Base-by-base conservation (phyloP, 2,329 filamentous ascomycete species). In the Botryotinia narcissicola region DNA sequence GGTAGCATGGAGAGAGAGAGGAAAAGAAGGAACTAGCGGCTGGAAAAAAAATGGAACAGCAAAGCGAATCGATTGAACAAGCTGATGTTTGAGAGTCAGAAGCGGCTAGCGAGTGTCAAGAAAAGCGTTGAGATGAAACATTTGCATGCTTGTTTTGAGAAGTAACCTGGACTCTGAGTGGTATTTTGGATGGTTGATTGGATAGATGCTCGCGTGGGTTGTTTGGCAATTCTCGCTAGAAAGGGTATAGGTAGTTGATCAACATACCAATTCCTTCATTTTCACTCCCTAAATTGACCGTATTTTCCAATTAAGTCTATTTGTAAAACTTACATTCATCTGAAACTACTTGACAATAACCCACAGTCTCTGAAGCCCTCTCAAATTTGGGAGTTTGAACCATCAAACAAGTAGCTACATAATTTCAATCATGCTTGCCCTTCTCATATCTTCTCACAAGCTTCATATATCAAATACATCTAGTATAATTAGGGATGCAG, bases 261-360 rank as follows among this genome's bases (percentile, higher is more conserved):
- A 54, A 40, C 22, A 6, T 8, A 40, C 18, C 40, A 46, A 46
- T 32, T 12, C 29, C 8, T 67, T 20, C 9, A 7, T 16, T 6
- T 0, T 29, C n/a, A 14, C 6, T 20, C 9, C 25, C 37, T 16
- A 29, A 4, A 22, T 40, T 22, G 8, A 20, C 14, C 29, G 1
- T 14, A 2, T 40, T 10, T 25, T 14, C 2, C 5, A 29, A 40
- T 29, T 1, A 12, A 48, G 10, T 7, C 40, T 9, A 42, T 20
- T 12, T 10, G 1, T 18, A 6, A 51, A 10, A 5, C 7, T 4
- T 18, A 6, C 7, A 18, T 22, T 16, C 0, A 20, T 37, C 0
- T 32, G 32, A 16, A 67, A 51, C 25, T 29, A 12, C 25, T 35
- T 22, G 9, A 51, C 37, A 0, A 20, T 29, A 18, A 18, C 51